phyloP scores from a whole-genome alignment of 805 yeast species.

The Myxozyma neotropica region DNA sequence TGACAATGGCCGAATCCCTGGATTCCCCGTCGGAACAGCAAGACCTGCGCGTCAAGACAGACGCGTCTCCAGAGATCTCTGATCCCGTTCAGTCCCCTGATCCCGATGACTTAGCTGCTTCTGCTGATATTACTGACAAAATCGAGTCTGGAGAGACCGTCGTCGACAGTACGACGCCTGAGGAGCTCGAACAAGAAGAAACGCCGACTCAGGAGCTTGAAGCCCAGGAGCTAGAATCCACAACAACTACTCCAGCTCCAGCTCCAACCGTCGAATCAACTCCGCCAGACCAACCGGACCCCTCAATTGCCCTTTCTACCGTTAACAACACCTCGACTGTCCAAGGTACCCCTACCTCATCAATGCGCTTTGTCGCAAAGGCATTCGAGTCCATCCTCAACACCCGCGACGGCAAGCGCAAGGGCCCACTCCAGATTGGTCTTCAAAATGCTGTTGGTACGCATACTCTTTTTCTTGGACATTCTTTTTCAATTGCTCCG shows the following conservation, averaged over 20 bases:
- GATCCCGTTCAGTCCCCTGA: too few species aligned
- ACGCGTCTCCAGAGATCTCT: too few species aligned
- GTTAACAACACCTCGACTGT: not conserved
- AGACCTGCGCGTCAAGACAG: not conserved
- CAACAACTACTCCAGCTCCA: too few species aligned
- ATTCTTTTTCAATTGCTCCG: not conserved
- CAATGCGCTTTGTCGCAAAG: slow-evolving; percentile 53
- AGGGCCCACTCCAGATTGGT: slow-evolving; percentile 45
- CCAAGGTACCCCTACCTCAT: slow-evolving; percentile 35
- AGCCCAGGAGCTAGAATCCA: too few species aligned
- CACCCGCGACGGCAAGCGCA: slow-evolving; percentile 62
- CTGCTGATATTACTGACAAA: too few species aligned
- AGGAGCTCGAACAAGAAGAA: too few species aligned
- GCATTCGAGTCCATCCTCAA: slow-evolving; percentile 60
- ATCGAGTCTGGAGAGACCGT: too few species aligned
- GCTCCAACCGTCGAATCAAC: too few species aligned
- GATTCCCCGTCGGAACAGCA: not conserved
- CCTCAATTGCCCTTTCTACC: not conserved
- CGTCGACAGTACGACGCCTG: too few species aligned
- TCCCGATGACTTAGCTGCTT: not conserved
- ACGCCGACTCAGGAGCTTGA: too few species aligned
- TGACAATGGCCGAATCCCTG: not conserved
- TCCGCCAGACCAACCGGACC: too few species aligned
- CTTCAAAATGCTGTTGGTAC: slow-evolving; percentile 42
- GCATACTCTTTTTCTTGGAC: slow-evolving; percentile 24